Evolutionary conservation across 2,329 filamentous ascomycete species (phyloP), one percentile per base, ranked within the genome.

Genomic region (Scortechinia acanthostroma): DNA sequence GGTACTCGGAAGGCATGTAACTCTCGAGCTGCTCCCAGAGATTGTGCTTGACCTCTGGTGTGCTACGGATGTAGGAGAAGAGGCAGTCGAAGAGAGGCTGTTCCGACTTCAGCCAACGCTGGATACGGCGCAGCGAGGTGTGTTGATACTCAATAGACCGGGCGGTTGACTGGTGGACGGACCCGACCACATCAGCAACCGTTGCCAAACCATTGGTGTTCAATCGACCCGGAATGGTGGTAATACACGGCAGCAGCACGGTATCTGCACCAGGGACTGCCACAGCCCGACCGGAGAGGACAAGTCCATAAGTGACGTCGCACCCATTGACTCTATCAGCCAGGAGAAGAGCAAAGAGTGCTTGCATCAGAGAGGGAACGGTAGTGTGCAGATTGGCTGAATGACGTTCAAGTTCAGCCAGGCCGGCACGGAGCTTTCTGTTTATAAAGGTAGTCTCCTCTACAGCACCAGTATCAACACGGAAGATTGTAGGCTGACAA

Each of bases 201-300:
- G 52, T 57, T 2, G 28, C n/a, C 13, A 56, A 33, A 3, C 48
- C 45, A 2, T 43, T 44, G 10, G 56, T 51, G 42, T 55, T 51
- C 6, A 64, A 52, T n/a, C 61, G 57, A 21, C 54, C 55, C 2
- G 62, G 61, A 17, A 65, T 55, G 3, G 62, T 65, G 2, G 58
- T 60, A 30, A 65, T 61, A 42, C 60, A 63, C 10, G 62, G 62
- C 15, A 59, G 50, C 4, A 62, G 48, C 10, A 65, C 58, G 0
- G 52, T 53, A 4, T 62, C 55, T 4, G 58, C 53, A 3, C 57
- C 56, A 13, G 55, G 46, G 13, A 60, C 52, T 5, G 60, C 53
- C 3, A 61, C 50, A 21, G 58, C 53, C 21, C 60, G 52, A 28
- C 60, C 60, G 3, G 59, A 62, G 13, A 62, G 55, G 4, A 63